Conservation (phyloP, 257 asterid species). For the Capsicum baccatum region DNA sequence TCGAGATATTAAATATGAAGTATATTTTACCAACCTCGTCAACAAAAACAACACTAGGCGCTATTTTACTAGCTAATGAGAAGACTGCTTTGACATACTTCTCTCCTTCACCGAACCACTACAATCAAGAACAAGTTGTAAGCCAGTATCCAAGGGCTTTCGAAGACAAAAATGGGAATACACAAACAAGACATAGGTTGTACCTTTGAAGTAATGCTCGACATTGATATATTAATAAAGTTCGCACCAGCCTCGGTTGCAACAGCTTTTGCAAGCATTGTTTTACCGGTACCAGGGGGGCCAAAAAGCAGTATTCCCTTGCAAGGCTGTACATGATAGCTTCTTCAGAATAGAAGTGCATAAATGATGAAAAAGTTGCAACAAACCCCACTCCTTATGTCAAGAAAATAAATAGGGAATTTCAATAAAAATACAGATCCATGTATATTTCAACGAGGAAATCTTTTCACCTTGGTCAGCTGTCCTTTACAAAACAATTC, state of each 20-base stretch:
- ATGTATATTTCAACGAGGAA: not conserved
- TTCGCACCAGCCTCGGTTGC: slow-evolving; percentile 96
- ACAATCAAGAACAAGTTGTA: slow-evolving; percentile 32
- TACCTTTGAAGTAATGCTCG: slow-evolving; percentile 89
- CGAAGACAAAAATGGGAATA: slow-evolving; percentile 25
- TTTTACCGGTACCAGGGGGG: slow-evolving; percentile 92
- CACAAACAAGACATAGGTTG: slow-evolving; percentile 26
- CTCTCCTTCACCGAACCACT: slow-evolving; percentile 98
- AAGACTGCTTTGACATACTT: slow-evolving; percentile 91
- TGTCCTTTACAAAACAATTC: slow-evolving; percentile 89
- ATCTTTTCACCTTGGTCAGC: slow-evolving; percentile 66
- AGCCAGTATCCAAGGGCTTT: not conserved
- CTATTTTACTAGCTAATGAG: slow-evolving; percentile 85
- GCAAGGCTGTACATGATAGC: slow-evolving; percentile 68
- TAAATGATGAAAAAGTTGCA: slow-evolving; percentile 7
- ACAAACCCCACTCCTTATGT: not conserved
- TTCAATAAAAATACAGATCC: not conserved
- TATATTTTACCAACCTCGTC: slow-evolving; percentile 67
- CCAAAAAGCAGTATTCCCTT: slow-evolving; percentile 94
- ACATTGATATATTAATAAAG: slow-evolving; percentile 86
- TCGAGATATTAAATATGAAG: not conserved
- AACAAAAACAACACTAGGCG: slow-evolving; percentile 85
- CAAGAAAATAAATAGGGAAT: not conserved
- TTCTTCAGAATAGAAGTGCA: slow-evolving; percentile 27
- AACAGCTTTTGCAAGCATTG: slow-evolving; percentile 96